Conservation (phyloP, 1,284 basidiomycete genomes). For the Papiliotrema terrestris region DNA sequence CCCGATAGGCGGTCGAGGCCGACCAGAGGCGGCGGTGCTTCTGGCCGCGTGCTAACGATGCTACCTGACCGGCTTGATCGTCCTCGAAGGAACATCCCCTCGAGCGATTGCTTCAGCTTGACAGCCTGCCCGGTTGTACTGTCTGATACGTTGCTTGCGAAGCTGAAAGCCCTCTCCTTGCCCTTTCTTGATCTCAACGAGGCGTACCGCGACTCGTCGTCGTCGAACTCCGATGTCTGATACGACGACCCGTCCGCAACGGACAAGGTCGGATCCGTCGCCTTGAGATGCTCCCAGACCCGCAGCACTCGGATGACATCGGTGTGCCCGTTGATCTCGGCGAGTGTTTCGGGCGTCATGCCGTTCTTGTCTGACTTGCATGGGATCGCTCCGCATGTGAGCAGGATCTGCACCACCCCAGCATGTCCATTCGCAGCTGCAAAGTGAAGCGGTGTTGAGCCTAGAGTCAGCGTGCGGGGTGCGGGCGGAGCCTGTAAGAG, state of each 20-base stretch:
- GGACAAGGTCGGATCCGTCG: conserved; percentile 9
- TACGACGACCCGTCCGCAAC: conserved; percentile 3
- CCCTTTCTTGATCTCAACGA: conserved; percentile 25
- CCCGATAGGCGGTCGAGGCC: too few relatives aligned
- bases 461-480: conserved; percentile 36
- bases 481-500: background rate
- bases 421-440: conserved; percentile 87
- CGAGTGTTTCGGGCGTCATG: conserved; percentile 62
- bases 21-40: background rate
- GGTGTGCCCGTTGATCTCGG: conserved; percentile 49
- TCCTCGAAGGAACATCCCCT: conserved; percentile 17
- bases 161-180: conserved; percentile 36
- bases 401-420: conserved; percentile 66
- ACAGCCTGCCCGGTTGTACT: conserved; percentile 7
- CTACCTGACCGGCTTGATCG: conserved; percentile 6
- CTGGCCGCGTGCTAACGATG: conserved; percentile 1
- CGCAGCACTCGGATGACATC: conserved; percentile 48
- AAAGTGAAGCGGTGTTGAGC: conserved; percentile 90
- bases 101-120: conserved; percentile 24
- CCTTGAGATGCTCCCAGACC: conserved; percentile 38
- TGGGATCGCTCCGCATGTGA: conserved; percentile 73
- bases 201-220: background rate
- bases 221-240: background rate
- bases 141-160: conserved; percentile 30
- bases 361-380: conserved; percentile 80